A percentile compares a stretch with the other conserved stretches of the same genome.
Conservation (phyloP, 345 rosid genomes). For the Brassica juncea region DNA sequence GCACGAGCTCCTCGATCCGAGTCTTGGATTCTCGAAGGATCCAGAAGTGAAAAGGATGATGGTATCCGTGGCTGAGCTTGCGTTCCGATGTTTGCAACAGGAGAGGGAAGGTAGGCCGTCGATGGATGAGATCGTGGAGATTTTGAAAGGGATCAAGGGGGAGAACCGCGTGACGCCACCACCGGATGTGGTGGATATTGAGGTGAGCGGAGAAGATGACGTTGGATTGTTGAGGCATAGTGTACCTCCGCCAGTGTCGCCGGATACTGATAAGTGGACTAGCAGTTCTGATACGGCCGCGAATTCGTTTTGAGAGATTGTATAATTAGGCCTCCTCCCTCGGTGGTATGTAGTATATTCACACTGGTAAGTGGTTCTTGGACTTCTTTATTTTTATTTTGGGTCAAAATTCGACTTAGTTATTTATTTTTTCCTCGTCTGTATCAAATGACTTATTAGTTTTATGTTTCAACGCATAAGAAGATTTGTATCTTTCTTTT, state of each 20-base stretch:
- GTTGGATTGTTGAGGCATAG: slow-evolving; percentile 49
- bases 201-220: slow-evolving; percentile 44
- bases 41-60: slow-evolving; percentile 41
- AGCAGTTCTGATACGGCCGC: slow-evolving; percentile 46
- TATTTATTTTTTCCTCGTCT: background rate
- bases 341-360: background rate
- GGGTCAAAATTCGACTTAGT: too few relatives aligned
- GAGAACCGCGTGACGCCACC: slow-evolving; percentile 32
- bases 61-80: slow-evolving; percentile 66
- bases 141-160: slow-evolving; percentile 49
- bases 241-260: slow-evolving; percentile 53
- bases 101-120: slow-evolving; percentile 78
- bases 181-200: slow-evolving; percentile 48
- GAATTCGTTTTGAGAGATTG: slow-evolving; percentile 23
- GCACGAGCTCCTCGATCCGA: slow-evolving; percentile 70
- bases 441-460: background rate
- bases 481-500: background rate
- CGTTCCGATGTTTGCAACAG: slow-evolving; percentile 76
- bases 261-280: slow-evolving; percentile 57
- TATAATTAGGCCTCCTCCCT: background rate
- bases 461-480: background rate
- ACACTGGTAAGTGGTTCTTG: background rate
- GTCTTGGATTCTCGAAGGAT: slow-evolving; percentile 62
- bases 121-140: slow-evolving; percentile 66
- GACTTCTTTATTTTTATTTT: background rate